Evolutionary conservation across 208 protist species (phyloP).

Genomic region (Strigomonas oncopelti): DNA sequence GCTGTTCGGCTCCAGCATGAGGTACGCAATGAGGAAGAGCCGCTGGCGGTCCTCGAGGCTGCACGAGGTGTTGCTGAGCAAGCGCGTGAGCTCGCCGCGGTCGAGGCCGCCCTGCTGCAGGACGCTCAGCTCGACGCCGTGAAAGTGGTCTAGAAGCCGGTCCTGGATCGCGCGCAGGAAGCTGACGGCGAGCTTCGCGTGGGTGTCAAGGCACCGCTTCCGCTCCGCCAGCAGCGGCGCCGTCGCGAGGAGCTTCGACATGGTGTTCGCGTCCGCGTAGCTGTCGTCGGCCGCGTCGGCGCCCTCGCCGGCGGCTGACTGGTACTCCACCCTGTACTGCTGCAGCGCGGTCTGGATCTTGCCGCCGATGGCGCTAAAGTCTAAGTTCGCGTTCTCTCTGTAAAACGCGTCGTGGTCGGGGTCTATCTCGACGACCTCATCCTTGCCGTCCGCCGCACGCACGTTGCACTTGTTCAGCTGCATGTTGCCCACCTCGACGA

Average conservation of each 20-base stretch:
- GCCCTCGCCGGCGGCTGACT: slow-evolving; percentile 39
- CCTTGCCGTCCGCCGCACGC: slow-evolving; percentile 43
- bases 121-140: slow-evolving; percentile 76
- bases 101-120: slow-evolving; percentile 69
- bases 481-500: slow-evolving; percentile 78
- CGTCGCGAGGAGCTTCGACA: slow-evolving; percentile 74
- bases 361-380: slow-evolving; percentile 72
- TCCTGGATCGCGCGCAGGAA: slow-evolving; percentile 67
- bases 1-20: slow-evolving; percentile 46
- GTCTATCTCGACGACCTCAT: slow-evolving; percentile 76
- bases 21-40: slow-evolving; percentile 75
- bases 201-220: slow-evolving; percentile 80
- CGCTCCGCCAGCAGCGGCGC: slow-evolving; percentile 75
- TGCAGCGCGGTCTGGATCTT: slow-evolving; percentile 64
- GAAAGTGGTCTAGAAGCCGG: slow-evolving; percentile 73
- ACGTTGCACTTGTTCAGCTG: slow-evolving; percentile 76
- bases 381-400: slow-evolving; percentile 46
- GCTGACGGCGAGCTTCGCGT: slow-evolving; percentile 77
- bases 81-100: slow-evolving; percentile 58
- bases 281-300: slow-evolving; percentile 35
- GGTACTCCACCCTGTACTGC: slow-evolving; percentile 74
- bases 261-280: slow-evolving; percentile 44
- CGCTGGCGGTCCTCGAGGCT: slow-evolving; percentile 70
- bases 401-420: slow-evolving; percentile 83
- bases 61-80: slow-evolving; percentile 42